A percentile compares a stretch with the other conserved stretches of the same genome.
Evolutionary conservation across 192 early-diverging fungal species (phyloP).

Genomic region (Chytriomyces hyalinus): DNA sequence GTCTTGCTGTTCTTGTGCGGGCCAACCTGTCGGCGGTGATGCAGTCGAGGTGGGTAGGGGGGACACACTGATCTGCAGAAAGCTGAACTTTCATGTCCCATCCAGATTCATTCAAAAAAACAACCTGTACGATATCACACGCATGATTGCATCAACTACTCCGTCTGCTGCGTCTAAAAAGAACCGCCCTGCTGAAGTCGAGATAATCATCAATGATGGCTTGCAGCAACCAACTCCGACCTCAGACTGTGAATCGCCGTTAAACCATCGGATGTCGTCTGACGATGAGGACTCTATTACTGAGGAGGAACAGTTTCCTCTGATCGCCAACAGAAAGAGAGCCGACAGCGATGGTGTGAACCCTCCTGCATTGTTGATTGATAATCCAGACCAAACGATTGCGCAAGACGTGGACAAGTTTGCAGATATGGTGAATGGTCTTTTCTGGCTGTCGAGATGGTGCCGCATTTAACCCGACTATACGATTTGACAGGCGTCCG

Average conservation of each 20-base stretch:
- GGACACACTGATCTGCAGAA: slow-evolving; percentile 60
- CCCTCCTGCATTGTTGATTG: not conserved
- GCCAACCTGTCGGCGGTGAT: slow-evolving; percentile 64
- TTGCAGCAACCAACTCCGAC: too few species aligned
- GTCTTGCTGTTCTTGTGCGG: slow-evolving; percentile 70
- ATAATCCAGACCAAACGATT: slow-evolving; percentile 78
- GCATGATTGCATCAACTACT: not conserved
- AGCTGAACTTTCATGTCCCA: slow-evolving; percentile 53
- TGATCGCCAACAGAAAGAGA: not conserved
- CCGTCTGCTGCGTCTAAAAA: too few species aligned
- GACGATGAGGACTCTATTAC: not conserved
- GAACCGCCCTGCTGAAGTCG: too few species aligned
- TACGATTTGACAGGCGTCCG: slow-evolving; percentile 42
- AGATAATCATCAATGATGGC: too few species aligned
- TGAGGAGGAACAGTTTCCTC: not conserved
- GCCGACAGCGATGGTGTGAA: not conserved
- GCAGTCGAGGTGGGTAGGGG: slow-evolving; percentile 54
- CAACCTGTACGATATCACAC: slow-evolving; percentile 64
- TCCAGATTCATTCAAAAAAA: slow-evolving; percentile 59
- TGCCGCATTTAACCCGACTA: not conserved
- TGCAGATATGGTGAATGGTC: slow-evolving; percentile 49
- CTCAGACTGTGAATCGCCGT: not conserved
- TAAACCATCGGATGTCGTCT: not conserved
- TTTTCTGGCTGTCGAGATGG: not conserved
- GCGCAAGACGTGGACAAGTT: slow-evolving; percentile 89